Base-by-base conservation (phyloP, 2,329 filamentous ascomycete genomes). In the Alternaria brassicae region DNA sequence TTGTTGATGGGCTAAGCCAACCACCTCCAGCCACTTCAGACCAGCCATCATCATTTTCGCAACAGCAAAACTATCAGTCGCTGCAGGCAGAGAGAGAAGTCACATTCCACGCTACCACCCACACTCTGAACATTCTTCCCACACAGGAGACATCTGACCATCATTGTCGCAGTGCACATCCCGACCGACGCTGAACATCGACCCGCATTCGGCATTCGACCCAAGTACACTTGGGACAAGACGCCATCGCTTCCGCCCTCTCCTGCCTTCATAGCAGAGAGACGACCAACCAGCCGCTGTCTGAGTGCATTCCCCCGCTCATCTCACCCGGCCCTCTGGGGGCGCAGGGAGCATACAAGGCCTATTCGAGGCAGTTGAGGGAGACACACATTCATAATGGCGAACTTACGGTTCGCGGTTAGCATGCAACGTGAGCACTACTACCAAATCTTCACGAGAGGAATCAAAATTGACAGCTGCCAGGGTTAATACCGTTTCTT, bases 401-500 rank as follows among this genome's bases (percentile, higher is more conserved):
- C 82, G 59, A 80, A 80, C 67, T 75, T 83, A 68, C 72, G 77
- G 66, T 84, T 84, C 70, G 81, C 82, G 25, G 80, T 84, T 61
- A 81, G 81, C 73, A 80, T 84, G 68, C 81, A 82, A 76, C 79
- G 79, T 80, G 72, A 53, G 78, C 78, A 49, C 36, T 78, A 49
- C 36, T 44, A 41, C 53, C 27, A 39, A 10, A 25, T 13, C 23
- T 3, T 42, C 19, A 10, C 37, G 28, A 25, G 56, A 64, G 54
- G 51, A 67, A 70, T 65, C 60, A 51, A 63, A 52, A 56, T 71
- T 75, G 55, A 77, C 67, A 55, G 7, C 23, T 28, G 40, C 51
- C 56, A 86, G 84, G 85, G 71, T 80, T 88, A 71, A 80, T 88
- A 77, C 85, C 86, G 60, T 83, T 87, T 76, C 80, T 89, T 66